These are phyloP conservation scores for Fusarium papillatum DNA, from an alignment of 2,329 filamentous ascomycete species.

Conservation along the genomic window DNA sequence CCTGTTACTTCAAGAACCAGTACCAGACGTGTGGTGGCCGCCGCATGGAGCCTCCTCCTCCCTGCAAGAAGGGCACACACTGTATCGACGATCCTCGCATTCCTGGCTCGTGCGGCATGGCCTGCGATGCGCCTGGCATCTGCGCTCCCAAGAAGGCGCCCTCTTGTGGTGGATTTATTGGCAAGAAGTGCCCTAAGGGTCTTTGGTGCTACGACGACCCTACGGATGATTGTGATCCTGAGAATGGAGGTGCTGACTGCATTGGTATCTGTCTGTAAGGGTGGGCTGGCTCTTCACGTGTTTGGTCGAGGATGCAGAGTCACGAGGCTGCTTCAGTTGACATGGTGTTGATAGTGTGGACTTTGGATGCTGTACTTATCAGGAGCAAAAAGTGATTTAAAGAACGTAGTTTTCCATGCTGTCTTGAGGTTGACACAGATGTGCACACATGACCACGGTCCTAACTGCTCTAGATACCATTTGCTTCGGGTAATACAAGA, in stretches of 20 bases:
- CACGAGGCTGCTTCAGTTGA: neutral
- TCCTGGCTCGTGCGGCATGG: conserved; percentile 47
- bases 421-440: neutral
- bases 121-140: conserved; percentile 52
- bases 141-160: conserved; percentile 43
- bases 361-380: neutral
- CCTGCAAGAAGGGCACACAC: conserved; percentile 40
- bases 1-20: conserved; percentile 45
- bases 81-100: conserved; percentile 52
- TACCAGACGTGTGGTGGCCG: conserved; percentile 52
- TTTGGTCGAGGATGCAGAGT: neutral
- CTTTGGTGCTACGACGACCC: conserved; percentile 48
- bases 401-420: too few species aligned
- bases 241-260: conserved; percentile 47
- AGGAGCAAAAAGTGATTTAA: neutral
- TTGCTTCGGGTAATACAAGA: neutral
- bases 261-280: conserved; percentile 47
- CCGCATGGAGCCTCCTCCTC: conserved; percentile 32
- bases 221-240: conserved; percentile 45
- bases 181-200: conserved; percentile 42
- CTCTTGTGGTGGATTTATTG: conserved; percentile 45
- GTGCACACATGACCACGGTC: neutral
- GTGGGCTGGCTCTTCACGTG: neutral
- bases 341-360: neutral
- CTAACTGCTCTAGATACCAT: neutral